phyloP scores from a whole-genome alignment of 1,284 basidiomycete species.

The Ceratorhiza oryzae-sativae region DNA sequence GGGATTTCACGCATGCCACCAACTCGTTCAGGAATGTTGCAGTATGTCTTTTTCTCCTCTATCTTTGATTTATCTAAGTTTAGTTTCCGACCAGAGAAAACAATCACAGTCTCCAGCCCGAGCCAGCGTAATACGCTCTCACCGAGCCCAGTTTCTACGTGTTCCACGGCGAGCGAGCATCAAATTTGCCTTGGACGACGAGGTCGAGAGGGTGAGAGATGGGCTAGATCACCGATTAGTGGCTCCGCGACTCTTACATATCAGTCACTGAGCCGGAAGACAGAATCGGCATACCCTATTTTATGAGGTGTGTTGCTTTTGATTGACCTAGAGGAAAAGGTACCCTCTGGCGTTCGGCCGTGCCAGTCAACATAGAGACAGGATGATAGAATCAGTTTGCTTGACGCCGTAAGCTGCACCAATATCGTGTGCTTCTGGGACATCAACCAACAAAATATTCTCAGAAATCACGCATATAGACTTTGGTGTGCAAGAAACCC shows the following conservation, averaged over 20 bases:
- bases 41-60: slow-evolving; percentile 45
- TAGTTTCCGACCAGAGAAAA: slow-evolving; percentile 47
- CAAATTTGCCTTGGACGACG: slow-evolving; percentile 53
- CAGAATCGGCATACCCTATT: slow-evolving; percentile 56
- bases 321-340: not conserved
- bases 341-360: slow-evolving; percentile 15
- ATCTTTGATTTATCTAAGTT: not conserved
- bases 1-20: slow-evolving; percentile 58
- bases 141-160: slow-evolving; percentile 59
- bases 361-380: slow-evolving; percentile 54
- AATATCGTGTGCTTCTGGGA: not conserved
- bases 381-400: slow-evolving; percentile 52
- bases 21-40: slow-evolving; percentile 56
- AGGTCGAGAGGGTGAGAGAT: slow-evolving; percentile 54
- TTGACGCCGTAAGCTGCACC: not conserved
- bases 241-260: not conserved
- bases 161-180: slow-evolving; percentile 61
- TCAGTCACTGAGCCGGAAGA: not conserved
- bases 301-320: slow-evolving; percentile 46
- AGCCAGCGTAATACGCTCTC: slow-evolving; percentile 54
- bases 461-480: slow-evolving; percentile 55
- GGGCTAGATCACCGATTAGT: slow-evolving; percentile 58
- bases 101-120: slow-evolving; percentile 55
- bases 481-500: slow-evolving; percentile 62
- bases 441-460: not conserved